Base-by-base conservation (phyloP, 140 eudicot genomes). In the Anethum foeniculum region DNA sequence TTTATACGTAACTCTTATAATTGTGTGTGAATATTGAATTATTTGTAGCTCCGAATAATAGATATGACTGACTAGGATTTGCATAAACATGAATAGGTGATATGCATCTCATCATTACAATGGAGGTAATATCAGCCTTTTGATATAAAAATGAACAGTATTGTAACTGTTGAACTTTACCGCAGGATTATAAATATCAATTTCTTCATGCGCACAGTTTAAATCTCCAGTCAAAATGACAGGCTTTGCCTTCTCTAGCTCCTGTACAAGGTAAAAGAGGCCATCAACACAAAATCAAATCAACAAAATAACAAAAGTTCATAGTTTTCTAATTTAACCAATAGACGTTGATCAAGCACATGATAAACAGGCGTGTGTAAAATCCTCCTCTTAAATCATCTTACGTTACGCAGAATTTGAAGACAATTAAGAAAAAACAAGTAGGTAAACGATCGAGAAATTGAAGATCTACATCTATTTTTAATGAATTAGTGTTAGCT, bases 121-220 rank as follows among this genome's bases (percentile, higher is more conserved):
- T 1, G 4, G 71, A 25, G 43, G 43, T 30, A 32, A 67, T 30
- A 32, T 41, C 41, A 25, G 36, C 30, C 78, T 23, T 74, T 14
- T 62, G 32, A 25, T 25, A 46, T 5, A 21, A n/a, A 75, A 46
- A 28, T 2, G 3, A 28, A 46, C 60, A 64, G 62, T 25, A 36
- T 76, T 69, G 58, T 5, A 84, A 69, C 9, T 77, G 11, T 16
- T 27, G 46, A 74, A 77, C 91, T 87, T 87, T 89, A 93, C 99
- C 0, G 91, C 93, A 60, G 99, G 99, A 82, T 95, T 85, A 85
- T 60, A 93, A 81, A 95, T 95, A 82, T 95, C 99, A 47, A 95
- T 95, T 89, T 95, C 99, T 76, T 95, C 88, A 86, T 92, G 97
- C 44, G 97, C 99, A 84, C 99, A 93, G 83, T 95, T 95, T 58